A percentile compares a stretch with the other conserved stretches of the same genome.
phyloP scores from a whole-genome alignment of 768 basidiomycete species.

The Russula griseocarnosa region DNA sequence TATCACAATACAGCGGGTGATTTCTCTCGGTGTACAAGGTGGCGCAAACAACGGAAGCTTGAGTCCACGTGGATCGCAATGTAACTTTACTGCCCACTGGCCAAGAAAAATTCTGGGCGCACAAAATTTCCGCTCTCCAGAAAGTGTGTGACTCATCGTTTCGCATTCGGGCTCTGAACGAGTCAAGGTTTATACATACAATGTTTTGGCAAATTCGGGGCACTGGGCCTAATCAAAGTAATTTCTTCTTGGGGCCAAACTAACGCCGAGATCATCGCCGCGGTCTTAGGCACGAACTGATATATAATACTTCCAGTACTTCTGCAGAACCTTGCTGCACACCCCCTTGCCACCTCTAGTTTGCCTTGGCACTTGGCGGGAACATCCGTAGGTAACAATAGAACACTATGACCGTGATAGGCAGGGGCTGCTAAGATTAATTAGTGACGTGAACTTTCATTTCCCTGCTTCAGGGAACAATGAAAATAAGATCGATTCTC shows the following conservation, averaged over 20 bases:
- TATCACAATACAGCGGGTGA: slow-evolving; percentile 7
- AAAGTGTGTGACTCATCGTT: not conserved
- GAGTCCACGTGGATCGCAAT: not conserved
- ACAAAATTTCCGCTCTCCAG: not conserved
- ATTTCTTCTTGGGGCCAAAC: not conserved
- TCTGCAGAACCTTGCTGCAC: not conserved
- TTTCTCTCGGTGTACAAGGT: not conserved
- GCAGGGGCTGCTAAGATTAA: not conserved
- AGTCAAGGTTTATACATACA: not conserved
- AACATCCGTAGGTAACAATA: not conserved
- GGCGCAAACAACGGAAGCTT: not conserved
- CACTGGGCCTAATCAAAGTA: not conserved
- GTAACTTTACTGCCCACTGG: not conserved
- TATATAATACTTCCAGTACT: not conserved
- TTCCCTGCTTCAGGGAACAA: not conserved
- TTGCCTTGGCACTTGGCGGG: not conserved
- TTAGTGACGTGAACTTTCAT: not conserved
- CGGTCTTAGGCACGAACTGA: slow-evolving; percentile 2
- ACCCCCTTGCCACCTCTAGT: not conserved
- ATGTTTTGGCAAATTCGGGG: not conserved
- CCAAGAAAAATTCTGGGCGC: not conserved
- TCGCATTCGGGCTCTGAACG: not conserved
- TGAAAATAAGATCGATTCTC: not conserved
- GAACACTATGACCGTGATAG: not conserved
- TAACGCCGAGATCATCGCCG: slow-evolving; percentile 14